Evolutionary conservation across 139 green algal species (phyloP).

Genomic region (Yamagishiella unicocca): DNA sequence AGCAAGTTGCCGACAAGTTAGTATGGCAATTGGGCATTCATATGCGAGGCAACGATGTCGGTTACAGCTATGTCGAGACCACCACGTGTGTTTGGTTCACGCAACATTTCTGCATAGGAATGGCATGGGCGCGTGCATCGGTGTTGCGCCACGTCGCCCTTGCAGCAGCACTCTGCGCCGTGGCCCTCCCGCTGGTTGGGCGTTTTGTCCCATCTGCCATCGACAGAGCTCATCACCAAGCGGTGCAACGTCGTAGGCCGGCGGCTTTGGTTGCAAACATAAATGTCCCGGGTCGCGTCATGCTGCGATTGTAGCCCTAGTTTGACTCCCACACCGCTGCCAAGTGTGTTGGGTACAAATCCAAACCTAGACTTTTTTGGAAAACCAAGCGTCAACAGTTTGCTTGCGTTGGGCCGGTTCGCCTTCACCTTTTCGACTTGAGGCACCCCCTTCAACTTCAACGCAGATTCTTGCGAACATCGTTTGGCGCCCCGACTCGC

Average conservation of each 20-base stretch:
- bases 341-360: not conserved
- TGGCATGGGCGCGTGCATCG: too few relatives aligned
- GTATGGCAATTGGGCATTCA: too few relatives aligned
- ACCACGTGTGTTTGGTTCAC: too few relatives aligned
- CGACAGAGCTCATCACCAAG: not conserved
- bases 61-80: too few relatives aligned
- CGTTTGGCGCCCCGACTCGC: slow-evolving; percentile 32
- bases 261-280: too few relatives aligned
- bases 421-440: not conserved
- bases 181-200: not conserved
- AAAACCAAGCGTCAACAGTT: too few relatives aligned
- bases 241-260: too few relatives aligned
- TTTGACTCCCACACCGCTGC: not conserved
- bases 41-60: too few relatives aligned
- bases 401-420: too few relatives aligned
- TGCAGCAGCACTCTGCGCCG: not conserved
- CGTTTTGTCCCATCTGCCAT: not conserved
- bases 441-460: too few relatives aligned
- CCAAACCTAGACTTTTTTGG: not conserved
- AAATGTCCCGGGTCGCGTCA: not conserved
- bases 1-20: too few relatives aligned
- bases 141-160: not conserved
- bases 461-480: slow-evolving; percentile 19
- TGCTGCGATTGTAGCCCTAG: not conserved
- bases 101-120: too few relatives aligned